Base-by-base conservation (phyloP, 148 eudicot species). In the Camellia granthamiana region DNA sequence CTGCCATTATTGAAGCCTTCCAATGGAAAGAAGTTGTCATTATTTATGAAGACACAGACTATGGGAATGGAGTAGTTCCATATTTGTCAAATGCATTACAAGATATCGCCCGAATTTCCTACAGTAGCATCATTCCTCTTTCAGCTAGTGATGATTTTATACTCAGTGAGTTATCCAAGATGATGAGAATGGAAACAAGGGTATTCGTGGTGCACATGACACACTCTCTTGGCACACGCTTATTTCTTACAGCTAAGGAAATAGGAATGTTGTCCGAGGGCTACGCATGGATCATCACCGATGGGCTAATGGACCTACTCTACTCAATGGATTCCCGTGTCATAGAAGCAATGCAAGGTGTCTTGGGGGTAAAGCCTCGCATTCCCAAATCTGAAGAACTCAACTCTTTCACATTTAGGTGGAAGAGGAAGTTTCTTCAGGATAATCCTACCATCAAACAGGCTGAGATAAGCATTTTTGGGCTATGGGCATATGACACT, bases 1-100 rank as follows among this genome's bases (percentile, higher is more conserved):
- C 81, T 49, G 56, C 89, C 65, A 76, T 86, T 41, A 52, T 88
- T 6, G 77, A 86, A 73, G 38, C 72, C 9, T 88, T 82, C 68
- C 51, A 51, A 9, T 86, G 87, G 89, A 84, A 79, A 2, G 75
- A 84, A 23, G 79, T 84, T 10, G 82, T 77, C 3, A 49, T 85
- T 4, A 65, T 88, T 3, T 72, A 84, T 21, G 87, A 80, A 30
- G 85, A 88, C 78, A 65, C 72, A 4, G 81, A 82, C 21, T 86
- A 77, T 62, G 90, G 87, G 0, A 74, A 77, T 16, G 88, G 88
- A 19, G 72, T 88, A 12, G 54, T 84, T 16, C 87, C 87, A 9
- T 82, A 51, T 67, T 77, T 86, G 46, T 73, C 80, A 0, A 77
- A 83, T 73, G 87, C 87, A 13, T 76, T 88, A 8, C 81, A 82